Evolutionary conservation across 2,329 filamentous ascomycete species (phyloP).

Genomic region (Zarea fungicola): DNA sequence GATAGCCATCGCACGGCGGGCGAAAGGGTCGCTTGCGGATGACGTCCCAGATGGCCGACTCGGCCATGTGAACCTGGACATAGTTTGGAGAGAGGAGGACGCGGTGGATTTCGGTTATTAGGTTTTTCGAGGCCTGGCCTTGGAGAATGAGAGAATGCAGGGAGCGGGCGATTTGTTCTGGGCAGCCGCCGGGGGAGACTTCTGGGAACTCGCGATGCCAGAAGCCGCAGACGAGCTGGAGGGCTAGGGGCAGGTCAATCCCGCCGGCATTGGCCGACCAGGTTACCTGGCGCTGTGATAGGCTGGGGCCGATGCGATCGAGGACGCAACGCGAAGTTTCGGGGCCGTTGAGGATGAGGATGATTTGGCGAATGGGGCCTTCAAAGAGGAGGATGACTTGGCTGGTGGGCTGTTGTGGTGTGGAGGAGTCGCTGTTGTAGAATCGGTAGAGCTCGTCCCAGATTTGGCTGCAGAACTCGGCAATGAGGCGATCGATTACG

Average conservation of each 20-base stretch:
- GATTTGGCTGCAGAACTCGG: slow-evolving; percentile 26
- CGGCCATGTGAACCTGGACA: slow-evolving; percentile 33
- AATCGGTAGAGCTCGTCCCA: slow-evolving; percentile 34
- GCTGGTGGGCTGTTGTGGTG: slow-evolving; percentile 20
- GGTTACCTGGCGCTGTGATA: slow-evolving; percentile 26
- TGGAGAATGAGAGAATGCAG: slow-evolving; percentile 25
- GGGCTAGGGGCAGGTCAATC: slow-evolving; percentile 29
- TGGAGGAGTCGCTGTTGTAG: slow-evolving; percentile 24
- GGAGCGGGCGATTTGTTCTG: slow-evolving; percentile 29
- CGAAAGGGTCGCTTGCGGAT: slow-evolving; percentile 25
- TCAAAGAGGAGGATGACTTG: slow-evolving; percentile 32
- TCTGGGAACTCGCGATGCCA: slow-evolving; percentile 32
- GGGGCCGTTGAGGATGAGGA: slow-evolving; percentile 32
- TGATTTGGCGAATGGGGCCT: slow-evolving; percentile 32
- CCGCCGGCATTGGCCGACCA: slow-evolving; percentile 29
- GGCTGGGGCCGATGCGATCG: slow-evolving; percentile 30
- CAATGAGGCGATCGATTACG: slow-evolving; percentile 30
- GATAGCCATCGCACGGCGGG: slow-evolving; percentile 30
- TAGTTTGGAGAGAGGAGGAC: slow-evolving; percentile 29
- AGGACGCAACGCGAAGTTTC: slow-evolving; percentile 30
- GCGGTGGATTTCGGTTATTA: slow-evolving; percentile 26
- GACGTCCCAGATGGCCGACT: slow-evolving; percentile 33
- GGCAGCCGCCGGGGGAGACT: slow-evolving; percentile 28
- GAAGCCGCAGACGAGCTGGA: slow-evolving; percentile 31
- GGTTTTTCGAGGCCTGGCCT: slow-evolving; percentile 24